phyloP scores from a whole-genome alignment of 2,329 filamentous ascomycete species.

The Didymella arachidicola region DNA sequence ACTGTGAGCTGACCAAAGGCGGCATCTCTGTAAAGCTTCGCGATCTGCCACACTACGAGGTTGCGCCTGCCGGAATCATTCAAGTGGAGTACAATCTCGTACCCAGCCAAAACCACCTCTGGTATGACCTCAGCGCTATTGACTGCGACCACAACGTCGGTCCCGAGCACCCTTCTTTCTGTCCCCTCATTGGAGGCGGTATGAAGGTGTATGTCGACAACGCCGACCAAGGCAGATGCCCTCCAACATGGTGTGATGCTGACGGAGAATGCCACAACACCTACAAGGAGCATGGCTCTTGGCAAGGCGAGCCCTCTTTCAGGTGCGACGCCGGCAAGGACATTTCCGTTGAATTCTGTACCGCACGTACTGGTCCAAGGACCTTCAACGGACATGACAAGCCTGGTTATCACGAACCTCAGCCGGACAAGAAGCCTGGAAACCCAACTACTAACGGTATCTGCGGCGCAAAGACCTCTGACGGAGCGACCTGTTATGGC shows the following conservation, averaged over 20 bases:
- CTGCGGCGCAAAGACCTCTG: conserved; percentile 12
- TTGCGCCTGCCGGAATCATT: conserved; percentile 31
- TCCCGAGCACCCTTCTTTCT: conserved; percentile 24
- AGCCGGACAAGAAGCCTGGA: conserved; percentile 1
- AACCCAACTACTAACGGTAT: conserved; percentile 5
- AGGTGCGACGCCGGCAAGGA: conserved; percentile 29
- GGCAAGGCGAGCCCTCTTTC: conserved; percentile 29
- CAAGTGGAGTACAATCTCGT: conserved; percentile 36
- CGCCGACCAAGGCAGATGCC: conserved; percentile 10
- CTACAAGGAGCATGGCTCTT: conserved; percentile 28
- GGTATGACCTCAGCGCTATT: conserved; percentile 36
- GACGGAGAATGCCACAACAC: conserved; percentile 19
- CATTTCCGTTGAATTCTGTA: conserved; percentile 32
- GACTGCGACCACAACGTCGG: conserved; percentile 24
- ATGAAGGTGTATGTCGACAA: conserved; percentile 25
- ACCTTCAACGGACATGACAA: conserved; percentile 11
- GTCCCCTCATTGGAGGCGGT: conserved; percentile 34
- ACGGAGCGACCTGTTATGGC: conserved; percentile 11
- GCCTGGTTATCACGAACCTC: neutral
- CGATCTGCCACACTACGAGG: conserved; percentile 28
- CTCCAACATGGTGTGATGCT: conserved; percentile 19
- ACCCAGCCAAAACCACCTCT: conserved; percentile 17
- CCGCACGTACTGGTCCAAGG: conserved; percentile 16
- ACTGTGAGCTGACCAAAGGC: conserved; percentile 13
- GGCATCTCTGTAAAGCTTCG: conserved; percentile 36